Conservation (phyloP, 768 basidiomycete genomes). For the Mycena galericulata region DNA sequence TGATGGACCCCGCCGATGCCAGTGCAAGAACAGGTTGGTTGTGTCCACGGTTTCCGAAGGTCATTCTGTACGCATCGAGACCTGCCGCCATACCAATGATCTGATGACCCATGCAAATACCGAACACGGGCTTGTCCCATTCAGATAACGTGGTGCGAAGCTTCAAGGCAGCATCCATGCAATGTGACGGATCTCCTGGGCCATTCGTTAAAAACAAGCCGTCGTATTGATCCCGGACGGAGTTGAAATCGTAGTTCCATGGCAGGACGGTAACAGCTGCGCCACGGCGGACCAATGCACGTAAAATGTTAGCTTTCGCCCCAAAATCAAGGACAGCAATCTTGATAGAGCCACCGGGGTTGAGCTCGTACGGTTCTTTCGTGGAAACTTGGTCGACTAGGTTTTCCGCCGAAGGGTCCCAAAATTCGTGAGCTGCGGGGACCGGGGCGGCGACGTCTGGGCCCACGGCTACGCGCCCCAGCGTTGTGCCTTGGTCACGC, state of each 20-base stretch:
- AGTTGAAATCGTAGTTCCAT: slow-evolving; percentile 98
- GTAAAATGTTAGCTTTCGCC: slow-evolving; percentile 96
- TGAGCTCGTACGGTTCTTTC: slow-evolving; percentile 84
- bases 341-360: slow-evolving; percentile 87
- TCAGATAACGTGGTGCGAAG: slow-evolving; percentile 86
- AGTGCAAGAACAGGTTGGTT: slow-evolving; percentile 98
- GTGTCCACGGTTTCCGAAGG: slow-evolving; percentile 99
- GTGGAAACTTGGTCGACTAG: slow-evolving; percentile 95
- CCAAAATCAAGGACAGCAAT: slow-evolving; percentile 98
- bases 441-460: slow-evolving; percentile 69
- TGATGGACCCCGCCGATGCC: slow-evolving; percentile 93
- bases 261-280: slow-evolving; percentile 96
- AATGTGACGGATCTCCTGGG: slow-evolving; percentile 93
- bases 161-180: slow-evolving; percentile 85
- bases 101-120: slow-evolving; percentile 99
- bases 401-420: slow-evolving; percentile 94
- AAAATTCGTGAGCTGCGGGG: slow-evolving; percentile 81
- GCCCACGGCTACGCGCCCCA: slow-evolving; percentile 91
- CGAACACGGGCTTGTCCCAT: slow-evolving; percentile 96
- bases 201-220: slow-evolving; percentile 98
- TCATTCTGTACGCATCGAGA: slow-evolving; percentile 97
- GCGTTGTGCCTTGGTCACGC: slow-evolving; percentile 96
- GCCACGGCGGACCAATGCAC: slow-evolving; percentile 90
- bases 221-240: slow-evolving; percentile 89
- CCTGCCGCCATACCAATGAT: slow-evolving; percentile 98